A percentile compares a stretch with the other conserved stretches of the same genome.
phyloP scores from a whole-genome alignment of 306 rosid species.

The Acacia crassicarpa region DNA sequence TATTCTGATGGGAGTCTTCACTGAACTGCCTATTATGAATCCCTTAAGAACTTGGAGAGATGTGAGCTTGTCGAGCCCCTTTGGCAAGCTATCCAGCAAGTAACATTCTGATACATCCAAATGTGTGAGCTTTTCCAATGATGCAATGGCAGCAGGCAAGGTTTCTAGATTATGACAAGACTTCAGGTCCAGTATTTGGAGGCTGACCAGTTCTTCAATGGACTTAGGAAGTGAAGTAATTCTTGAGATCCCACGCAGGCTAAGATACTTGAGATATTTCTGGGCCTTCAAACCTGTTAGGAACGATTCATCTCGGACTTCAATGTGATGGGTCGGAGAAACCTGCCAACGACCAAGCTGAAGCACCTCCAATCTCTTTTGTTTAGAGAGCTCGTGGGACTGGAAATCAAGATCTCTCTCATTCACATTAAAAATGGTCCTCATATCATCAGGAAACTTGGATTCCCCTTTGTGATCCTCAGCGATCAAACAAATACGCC shows the following conservation, averaged over 20 bases:
- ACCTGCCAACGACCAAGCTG: slow-evolving; percentile 39
- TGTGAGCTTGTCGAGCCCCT: slow-evolving; percentile 29
- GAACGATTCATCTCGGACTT: not conserved
- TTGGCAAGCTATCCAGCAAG: slow-evolving; percentile 44
- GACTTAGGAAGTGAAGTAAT: not conserved
- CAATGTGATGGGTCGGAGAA: slow-evolving; percentile 5
- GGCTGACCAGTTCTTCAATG: not conserved
- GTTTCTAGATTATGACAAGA: slow-evolving; percentile 37
- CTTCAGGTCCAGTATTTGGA: slow-evolving; percentile 32
- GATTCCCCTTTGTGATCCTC: too few species aligned
- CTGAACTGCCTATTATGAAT: slow-evolving; percentile 24
- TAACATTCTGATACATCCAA: slow-evolving; percentile 43
- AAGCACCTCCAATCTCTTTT: slow-evolving; percentile 19
- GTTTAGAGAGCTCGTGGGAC: not conserved
- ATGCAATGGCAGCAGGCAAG: slow-evolving; percentile 31
- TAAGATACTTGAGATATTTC: slow-evolving; percentile 20
- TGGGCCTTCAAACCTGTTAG: not conserved
- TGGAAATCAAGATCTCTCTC: not conserved
- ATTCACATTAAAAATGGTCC: slow-evolving; percentile 37
- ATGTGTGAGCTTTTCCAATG: slow-evolving; percentile 39
- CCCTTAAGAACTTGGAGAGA: slow-evolving; percentile 48
- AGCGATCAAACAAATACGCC: not conserved
- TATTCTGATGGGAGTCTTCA: slow-evolving; percentile 1
- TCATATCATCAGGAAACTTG: not conserved
- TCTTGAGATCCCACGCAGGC: slow-evolving; percentile 29